Conservation (phyloP, 1,139 yeast genomes). For the Taphrina sp. region DNA sequence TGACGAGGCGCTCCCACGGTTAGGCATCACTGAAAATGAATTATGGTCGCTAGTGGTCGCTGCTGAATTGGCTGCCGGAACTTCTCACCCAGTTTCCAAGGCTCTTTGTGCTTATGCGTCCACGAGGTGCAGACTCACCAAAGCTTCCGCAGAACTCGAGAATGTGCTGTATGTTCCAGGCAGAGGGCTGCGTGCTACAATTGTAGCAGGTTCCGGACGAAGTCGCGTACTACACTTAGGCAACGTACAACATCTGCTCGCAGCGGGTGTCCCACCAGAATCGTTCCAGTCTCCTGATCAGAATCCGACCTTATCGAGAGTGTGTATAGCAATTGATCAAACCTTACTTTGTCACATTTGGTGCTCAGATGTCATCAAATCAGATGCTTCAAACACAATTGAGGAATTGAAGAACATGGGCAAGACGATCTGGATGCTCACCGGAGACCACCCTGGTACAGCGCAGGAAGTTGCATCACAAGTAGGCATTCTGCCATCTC, state of each 20-base stretch:
- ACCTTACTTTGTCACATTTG: constrained; percentile 50
- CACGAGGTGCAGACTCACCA: too few relatives aligned
- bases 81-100: constrained; percentile 4
- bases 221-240: background rate
- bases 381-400: constrained; percentile 60
- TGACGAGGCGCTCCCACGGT: background rate
- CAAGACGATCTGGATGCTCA: constrained; percentile 67
- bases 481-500: constrained; percentile 55
- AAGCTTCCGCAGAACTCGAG: background rate
- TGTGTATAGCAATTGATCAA: background rate
- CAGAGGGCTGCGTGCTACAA: constrained; percentile 2
- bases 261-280: background rate
- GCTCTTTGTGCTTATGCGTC: background rate
- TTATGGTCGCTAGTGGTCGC: constrained; percentile 64
- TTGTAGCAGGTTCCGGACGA: too few relatives aligned
- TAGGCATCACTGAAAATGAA: constrained; percentile 34
- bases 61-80: constrained; percentile 69
- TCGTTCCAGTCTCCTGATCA: background rate
- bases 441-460: constrained; percentile 67
- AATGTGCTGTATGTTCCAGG: background rate
- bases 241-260: background rate
- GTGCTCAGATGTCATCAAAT: constrained; percentile 63
- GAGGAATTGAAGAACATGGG: constrained; percentile 49
- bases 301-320: background rate
- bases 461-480: constrained; percentile 67